Evolutionary conservation across 257 asterid genomes (phyloP).

Genomic region (Linaria vulgaris): DNA sequence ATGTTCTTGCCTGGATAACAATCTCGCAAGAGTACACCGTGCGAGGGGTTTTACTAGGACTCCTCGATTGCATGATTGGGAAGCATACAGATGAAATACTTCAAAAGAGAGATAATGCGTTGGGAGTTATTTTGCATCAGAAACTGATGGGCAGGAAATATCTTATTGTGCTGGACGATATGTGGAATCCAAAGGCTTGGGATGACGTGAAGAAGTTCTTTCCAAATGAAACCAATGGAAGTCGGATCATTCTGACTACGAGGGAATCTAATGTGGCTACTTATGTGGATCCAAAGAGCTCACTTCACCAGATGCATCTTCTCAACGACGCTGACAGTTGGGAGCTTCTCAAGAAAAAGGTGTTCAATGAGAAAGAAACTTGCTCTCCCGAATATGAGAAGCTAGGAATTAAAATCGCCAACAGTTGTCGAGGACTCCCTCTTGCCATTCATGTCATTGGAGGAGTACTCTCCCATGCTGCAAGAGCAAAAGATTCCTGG

Average conservation of each 20-base stretch:
- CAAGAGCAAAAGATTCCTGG: conserved; percentile 10
- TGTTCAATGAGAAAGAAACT: neutral
- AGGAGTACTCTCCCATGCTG: conserved; percentile 5
- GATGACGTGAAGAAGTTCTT: conserved; percentile 7
- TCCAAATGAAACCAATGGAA: neutral
- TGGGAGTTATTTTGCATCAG: neutral
- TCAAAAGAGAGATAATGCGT: neutral
- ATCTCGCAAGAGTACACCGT: conserved; percentile 14
- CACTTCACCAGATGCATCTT: conserved; percentile 21
- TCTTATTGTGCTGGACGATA: conserved; percentile 21
- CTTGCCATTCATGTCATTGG: conserved; percentile 28
- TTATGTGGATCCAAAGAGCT: neutral
- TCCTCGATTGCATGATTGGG: conserved; percentile 1
- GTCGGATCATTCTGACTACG: conserved; percentile 16
- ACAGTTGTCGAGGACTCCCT: conserved; percentile 28
- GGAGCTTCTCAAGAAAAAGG: conserved; percentile 28
- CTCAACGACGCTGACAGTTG: conserved; percentile 11
- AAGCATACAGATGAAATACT: neutral
- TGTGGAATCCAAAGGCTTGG: conserved; percentile 16
- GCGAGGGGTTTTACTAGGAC: neutral
- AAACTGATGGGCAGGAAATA: conserved; percentile 16
- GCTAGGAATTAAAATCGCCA: conserved; percentile 18
- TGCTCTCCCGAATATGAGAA: conserved; percentile 16
- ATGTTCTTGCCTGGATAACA: too few relatives aligned
- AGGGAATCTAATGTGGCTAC: conserved; percentile 17